A percentile compares a stretch with the other conserved stretches of the same genome.
Evolutionary conservation across 768 basidiomycete species (phyloP).

Genomic region (Pulveroboletus frians): DNA sequence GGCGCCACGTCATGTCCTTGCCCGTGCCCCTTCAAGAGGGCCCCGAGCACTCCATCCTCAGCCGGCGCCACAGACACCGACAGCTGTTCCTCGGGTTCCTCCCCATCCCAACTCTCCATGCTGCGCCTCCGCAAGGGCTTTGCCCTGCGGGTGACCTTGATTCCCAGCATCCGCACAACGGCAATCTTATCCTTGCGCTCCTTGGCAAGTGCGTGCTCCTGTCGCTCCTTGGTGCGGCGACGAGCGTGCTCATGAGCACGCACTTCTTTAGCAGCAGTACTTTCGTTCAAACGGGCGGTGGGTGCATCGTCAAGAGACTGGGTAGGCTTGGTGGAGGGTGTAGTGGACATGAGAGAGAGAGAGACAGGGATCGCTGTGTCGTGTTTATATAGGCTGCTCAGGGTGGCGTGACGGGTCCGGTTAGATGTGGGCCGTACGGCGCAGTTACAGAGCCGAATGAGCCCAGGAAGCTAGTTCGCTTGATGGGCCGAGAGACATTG

Average conservation of each 20-base stretch:
- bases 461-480: conserved; percentile 14
- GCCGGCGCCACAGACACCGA: background rate
- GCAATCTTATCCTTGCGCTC: conserved; percentile 30
- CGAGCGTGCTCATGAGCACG: conserved; percentile 32
- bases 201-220: conserved; percentile 27
- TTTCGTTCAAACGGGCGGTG: conserved; percentile 15
- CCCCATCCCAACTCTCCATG: conserved; percentile 29
- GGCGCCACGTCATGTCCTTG: background rate
- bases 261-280: conserved; percentile 22
- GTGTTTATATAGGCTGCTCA: conserved; percentile 30
- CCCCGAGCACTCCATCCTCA: background rate
- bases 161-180: conserved; percentile 9
- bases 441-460: conserved; percentile 17
- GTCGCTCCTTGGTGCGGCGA: conserved; percentile 30
- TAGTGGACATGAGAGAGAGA: conserved; percentile 28
- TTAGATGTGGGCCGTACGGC: conserved; percentile 10
- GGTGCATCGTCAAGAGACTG: conserved; percentile 17
- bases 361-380: background rate
- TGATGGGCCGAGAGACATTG: background rate
- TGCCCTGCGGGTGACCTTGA: conserved; percentile 15
- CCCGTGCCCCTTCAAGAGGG: background rate
- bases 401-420: conserved; percentile 19
- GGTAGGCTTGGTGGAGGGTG: conserved; percentile 20
- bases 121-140: conserved; percentile 23
- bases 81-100: conserved; percentile 4